phyloP scores from a whole-genome alignment of 163 green algal species.

The Chlamydomonas reinhardtii region DNA sequence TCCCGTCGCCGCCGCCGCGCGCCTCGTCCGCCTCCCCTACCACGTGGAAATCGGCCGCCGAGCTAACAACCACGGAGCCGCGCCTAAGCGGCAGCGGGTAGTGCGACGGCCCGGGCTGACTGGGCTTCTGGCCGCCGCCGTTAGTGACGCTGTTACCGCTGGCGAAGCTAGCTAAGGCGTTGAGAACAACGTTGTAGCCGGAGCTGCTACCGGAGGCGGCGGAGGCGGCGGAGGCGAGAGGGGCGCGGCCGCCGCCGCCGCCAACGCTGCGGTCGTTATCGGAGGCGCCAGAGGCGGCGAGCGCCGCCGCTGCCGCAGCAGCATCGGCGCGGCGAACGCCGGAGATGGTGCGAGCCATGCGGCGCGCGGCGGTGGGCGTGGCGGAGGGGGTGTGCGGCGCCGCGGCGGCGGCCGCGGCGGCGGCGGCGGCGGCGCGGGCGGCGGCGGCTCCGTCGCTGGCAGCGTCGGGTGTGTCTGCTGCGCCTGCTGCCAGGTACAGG shows the following conservation, averaged over 20 bases:
- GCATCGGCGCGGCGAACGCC: neutral
- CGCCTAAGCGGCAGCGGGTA: constrained; percentile 22
- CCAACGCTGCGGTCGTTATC: neutral
- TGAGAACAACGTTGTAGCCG: no score
- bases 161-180: no score
- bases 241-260: no score
- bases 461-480: neutral
- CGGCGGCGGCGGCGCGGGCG: neutral
- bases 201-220: no score
- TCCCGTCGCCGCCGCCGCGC: neutral
- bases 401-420: neutral
- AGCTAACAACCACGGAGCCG: neutral
- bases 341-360: constrained; percentile 1
- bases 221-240: no score
- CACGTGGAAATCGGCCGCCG: neutral
- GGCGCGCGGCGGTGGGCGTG: neutral
- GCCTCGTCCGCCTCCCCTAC: neutral
- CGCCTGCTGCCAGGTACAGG: constrained; percentile 20
- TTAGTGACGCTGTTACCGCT: neutral
- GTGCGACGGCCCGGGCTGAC: constrained; percentile 5
- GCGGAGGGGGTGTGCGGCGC: neutral
- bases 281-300: neutral
- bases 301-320: neutral
- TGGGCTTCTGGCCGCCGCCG: neutral
- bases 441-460: neutral